A percentile compares a stretch with the other conserved stretches of the same genome.
Evolutionary conservation across 768 basidiomycete species (phyloP).

Genomic region (Clavaria fumosa): DNA sequence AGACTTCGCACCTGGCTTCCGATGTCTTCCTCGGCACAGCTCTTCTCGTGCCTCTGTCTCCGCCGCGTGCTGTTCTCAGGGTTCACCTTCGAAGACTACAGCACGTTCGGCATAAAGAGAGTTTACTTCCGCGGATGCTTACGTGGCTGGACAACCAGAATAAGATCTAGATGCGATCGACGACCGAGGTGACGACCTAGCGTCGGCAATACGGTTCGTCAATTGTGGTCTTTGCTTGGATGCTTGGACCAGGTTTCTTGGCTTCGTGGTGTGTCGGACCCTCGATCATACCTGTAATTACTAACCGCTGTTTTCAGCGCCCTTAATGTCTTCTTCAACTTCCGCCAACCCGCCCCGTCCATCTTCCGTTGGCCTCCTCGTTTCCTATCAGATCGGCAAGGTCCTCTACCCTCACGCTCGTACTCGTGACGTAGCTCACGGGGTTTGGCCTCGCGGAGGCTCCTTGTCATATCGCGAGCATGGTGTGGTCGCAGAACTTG

Average conservation of each 20-base stretch:
- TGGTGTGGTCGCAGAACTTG: constrained; percentile 97
- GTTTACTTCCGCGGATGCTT: too few relatives aligned
- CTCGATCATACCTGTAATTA: not conserved
- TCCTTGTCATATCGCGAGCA: constrained; percentile 91
- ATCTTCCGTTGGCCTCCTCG: constrained; percentile 67
- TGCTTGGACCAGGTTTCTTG: too few relatives aligned
- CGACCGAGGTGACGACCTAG: constrained; percentile 90
- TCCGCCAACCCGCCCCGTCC: constrained; percentile 76
- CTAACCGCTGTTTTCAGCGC: constrained; percentile 26
- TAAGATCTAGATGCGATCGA: constrained; percentile 72
- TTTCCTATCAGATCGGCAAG: constrained; percentile 87
- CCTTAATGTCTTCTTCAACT: constrained; percentile 88
- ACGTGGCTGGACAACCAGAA: too few relatives aligned
- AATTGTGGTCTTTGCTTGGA: too few relatives aligned
- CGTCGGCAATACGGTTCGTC: constrained; percentile 95
- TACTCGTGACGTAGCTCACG: constrained; percentile 84
- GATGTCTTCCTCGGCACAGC: too few relatives aligned
- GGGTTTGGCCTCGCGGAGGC: constrained; percentile 86
- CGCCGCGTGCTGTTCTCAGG: too few relatives aligned
- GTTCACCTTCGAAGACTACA: too few relatives aligned
- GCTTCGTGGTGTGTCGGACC: constrained; percentile 36
- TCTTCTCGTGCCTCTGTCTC: too few relatives aligned
- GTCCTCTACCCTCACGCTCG: constrained; percentile 53
- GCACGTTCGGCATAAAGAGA: too few relatives aligned
- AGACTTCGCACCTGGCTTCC: too few relatives aligned